phyloP scores from a whole-genome alignment of 106 monocot genomes.

The Gastrodia elata region DNA sequence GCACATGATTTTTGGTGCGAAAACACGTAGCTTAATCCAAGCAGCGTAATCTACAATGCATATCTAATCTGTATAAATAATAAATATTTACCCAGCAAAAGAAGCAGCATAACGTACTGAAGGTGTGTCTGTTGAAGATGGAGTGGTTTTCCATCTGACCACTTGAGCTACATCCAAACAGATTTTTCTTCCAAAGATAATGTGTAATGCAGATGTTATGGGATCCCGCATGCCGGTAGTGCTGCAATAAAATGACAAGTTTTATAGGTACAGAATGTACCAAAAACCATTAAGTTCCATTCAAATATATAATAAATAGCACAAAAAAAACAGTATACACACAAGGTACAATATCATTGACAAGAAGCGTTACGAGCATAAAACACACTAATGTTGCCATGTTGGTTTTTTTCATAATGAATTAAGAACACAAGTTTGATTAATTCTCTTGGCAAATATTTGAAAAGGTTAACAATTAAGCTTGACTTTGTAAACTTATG shows the following conservation, averaged over 20 bases:
- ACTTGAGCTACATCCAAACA: conserved; percentile 76
- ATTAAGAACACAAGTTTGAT: too few relatives aligned
- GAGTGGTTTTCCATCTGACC: conserved; percentile 66
- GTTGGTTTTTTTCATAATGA: too few relatives aligned
- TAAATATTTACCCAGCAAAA: conserved; percentile 63
- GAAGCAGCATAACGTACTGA: conserved; percentile 86
- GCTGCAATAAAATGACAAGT: conserved; percentile 26
- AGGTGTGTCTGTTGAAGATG: conserved; percentile 33
- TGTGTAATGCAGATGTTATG: conserved; percentile 83
- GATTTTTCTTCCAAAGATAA: conserved; percentile 65
- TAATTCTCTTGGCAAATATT: too few relatives aligned
- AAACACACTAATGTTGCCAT: too few relatives aligned
- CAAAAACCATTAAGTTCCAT: background rate
- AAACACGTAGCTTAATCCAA: background rate
- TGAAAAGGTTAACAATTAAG: too few relatives aligned
- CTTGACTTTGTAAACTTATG: too few relatives aligned
- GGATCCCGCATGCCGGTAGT: conserved; percentile 82
- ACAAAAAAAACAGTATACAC: background rate
- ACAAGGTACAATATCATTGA: too few relatives aligned
- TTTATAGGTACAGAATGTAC: background rate
- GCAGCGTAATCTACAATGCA: background rate
- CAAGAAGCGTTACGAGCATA: too few relatives aligned
- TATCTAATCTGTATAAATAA: background rate
- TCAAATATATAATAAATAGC: background rate
- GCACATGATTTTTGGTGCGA: background rate